Evolutionary conservation across 2,329 filamentous ascomycete species (phyloP), one percentile per base, ranked within the genome.

Genomic region (Xylariales sp.): DNA sequence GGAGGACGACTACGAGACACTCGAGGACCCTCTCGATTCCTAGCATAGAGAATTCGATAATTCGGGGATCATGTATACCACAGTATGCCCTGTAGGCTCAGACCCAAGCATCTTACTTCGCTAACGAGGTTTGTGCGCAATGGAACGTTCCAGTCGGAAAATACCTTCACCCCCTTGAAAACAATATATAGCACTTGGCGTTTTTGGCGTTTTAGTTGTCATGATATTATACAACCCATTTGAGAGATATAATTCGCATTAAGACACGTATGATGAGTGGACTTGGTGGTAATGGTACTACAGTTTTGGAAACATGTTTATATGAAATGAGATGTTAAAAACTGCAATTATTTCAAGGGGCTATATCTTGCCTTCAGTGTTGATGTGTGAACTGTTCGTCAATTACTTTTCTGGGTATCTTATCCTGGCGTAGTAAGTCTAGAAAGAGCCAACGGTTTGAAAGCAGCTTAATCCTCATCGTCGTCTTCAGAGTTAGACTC

Each of bases 1-100:
- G 0, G 94, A 97, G 78, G 93, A 92, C 75, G 94, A 93, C 64
- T 97, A 97, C 81, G 93, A 97, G 78, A 87, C 93, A 69, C 76
- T 87, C 68, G 76, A 80, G 53, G 85, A 87, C 34, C 80, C 83
- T 3, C 65, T 81, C 23, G 79, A 93, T 56, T 64, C 62, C 23
- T 72, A 69, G 52, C 16, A 30, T 4, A 30, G 41, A 10, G 7
- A 5, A 34, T 39, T 23, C 32, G 14, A 49, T 14, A 2, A 18
- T 7, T 30, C 34, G 28, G 28, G 32, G 49, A 52, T 34, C 12
- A 46, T 45, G 8, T 23, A 28, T 57, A 45, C 12, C 23, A 16
- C 23, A 16, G 39, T 32, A 58, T 34, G 48, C 8, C n/a, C 45
- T 23, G 41, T 57, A 14, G 43, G 6, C 39, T 58, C 39, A 18